phyloP scores from a whole-genome alignment of 805 yeast genomes.

The Candida andamanensis region DNA sequence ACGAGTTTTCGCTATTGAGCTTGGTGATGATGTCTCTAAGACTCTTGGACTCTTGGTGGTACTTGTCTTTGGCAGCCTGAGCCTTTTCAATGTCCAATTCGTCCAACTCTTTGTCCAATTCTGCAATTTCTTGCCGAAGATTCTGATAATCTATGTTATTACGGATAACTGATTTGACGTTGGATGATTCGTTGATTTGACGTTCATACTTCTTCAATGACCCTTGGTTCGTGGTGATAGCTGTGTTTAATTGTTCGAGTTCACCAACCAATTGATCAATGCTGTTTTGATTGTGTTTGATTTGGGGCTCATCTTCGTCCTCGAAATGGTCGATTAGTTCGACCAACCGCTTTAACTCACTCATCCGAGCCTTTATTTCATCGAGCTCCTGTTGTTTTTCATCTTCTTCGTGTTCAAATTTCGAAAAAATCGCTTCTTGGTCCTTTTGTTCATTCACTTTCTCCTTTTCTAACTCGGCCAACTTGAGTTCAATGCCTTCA shows the following conservation, averaged over 20 bases:
- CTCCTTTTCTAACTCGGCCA: slow-evolving; percentile 5
- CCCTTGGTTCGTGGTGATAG: slow-evolving; percentile 16
- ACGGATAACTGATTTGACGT: slow-evolving; percentile 56
- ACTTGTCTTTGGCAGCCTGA: slow-evolving; percentile 52
- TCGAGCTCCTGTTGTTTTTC: slow-evolving; percentile 6
- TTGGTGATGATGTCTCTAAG: slow-evolving; percentile 48
- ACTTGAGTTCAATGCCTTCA: slow-evolving; percentile 10
- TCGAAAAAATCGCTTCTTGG: slow-evolving; percentile 5
- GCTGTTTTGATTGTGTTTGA: slow-evolving; percentile 17
- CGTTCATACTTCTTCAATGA: slow-evolving; percentile 28
- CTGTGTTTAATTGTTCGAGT: slow-evolving; percentile 9
- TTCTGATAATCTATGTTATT: slow-evolving; percentile 59
- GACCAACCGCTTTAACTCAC: slow-evolving; percentile 6
- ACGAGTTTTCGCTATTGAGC: slow-evolving; percentile 61
- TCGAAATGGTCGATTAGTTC: slow-evolving; percentile 17
- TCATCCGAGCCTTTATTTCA: slow-evolving; percentile 2
- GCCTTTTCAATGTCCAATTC: slow-evolving; percentile 54
- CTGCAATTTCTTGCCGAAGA: slow-evolving; percentile 33
- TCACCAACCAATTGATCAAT: slow-evolving; percentile 19
- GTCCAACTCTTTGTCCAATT: slow-evolving; percentile 34
- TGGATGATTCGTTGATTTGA: slow-evolving; percentile 50
- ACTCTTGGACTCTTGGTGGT: slow-evolving; percentile 51
- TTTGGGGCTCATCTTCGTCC: slow-evolving; percentile 13
- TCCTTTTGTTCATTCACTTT: slow-evolving; percentile 8
- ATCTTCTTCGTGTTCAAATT: slow-evolving; percentile 7